Percentiles rank a stretch among this genome's conserved stretches.
These are phyloP conservation scores for Botryosphaeria dothidea DNA, from an alignment of 2,329 filamentous ascomycete genomes.

Conservation along the genomic window DNA sequence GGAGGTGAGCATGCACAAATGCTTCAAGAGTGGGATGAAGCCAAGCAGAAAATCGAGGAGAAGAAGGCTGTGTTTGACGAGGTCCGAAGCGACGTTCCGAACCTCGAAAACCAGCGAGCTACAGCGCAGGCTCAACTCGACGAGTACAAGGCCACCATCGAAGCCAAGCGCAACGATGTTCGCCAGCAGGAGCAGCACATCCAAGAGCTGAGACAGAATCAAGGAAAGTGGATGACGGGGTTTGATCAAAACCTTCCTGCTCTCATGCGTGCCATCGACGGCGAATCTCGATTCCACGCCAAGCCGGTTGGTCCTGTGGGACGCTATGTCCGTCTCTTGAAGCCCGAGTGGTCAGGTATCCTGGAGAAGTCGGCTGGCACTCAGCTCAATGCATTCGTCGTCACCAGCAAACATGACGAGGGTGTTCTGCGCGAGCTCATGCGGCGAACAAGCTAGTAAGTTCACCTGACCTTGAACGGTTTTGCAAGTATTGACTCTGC, in stretches of 20 bases:
- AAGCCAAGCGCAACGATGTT: slow-evolving; percentile 51
- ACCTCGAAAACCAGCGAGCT: slow-evolving; percentile 36
- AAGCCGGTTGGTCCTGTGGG: slow-evolving; percentile 85
- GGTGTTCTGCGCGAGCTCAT: slow-evolving; percentile 67
- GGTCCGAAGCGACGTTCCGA: slow-evolving; percentile 39
- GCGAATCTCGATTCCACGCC: slow-evolving; percentile 67
- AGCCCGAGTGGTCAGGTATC: slow-evolving; percentile 80
- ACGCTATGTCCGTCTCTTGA: slow-evolving; percentile 70
- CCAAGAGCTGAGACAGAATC: slow-evolving; percentile 55
- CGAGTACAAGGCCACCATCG: slow-evolving; percentile 27
- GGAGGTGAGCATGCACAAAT: slow-evolving; percentile 69
- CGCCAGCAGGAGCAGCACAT: slow-evolving; percentile 54
- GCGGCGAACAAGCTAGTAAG: slow-evolving; percentile 56
- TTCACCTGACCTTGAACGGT: too few relatives aligned
- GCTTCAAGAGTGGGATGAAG: slow-evolving; percentile 59
- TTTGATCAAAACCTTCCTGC: slow-evolving; percentile 63
- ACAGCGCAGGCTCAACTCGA: slow-evolving; percentile 30
- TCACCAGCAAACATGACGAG: slow-evolving; percentile 75
- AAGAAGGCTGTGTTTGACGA: slow-evolving; percentile 45
- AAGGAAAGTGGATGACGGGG: slow-evolving; percentile 61
- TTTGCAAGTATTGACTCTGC: background rate
- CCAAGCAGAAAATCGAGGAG: slow-evolving; percentile 52
- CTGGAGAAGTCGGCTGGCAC: slow-evolving; percentile 76
- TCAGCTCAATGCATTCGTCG: slow-evolving; percentile 74
- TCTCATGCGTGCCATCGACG: slow-evolving; percentile 68